Base-by-base conservation (phyloP, 1,284 basidiomycete species). In the Cryptococcus sp. region DNA sequence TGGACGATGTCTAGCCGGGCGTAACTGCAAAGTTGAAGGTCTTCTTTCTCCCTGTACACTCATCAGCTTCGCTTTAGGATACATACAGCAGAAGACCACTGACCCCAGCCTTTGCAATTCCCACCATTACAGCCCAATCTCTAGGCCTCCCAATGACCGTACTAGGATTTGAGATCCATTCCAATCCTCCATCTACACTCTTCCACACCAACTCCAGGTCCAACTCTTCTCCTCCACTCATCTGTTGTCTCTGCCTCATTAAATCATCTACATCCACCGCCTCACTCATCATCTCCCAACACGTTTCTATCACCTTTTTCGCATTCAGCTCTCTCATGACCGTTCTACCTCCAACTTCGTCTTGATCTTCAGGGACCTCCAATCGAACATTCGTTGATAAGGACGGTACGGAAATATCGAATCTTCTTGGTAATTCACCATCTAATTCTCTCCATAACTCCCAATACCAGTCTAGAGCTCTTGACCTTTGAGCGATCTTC, bases 391-490 rank as follows among this genome's bases (percentile, higher is more conserved):
- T 57, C 15, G 65, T 68, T 14, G 61, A 61, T 15, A 77, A 55
- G 3, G 61, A 37, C 4, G 76, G 73, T 5, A 73, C 55, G 4
- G 51, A 43, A 23, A 77, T 62, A 47, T 76, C 72, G 33, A 77
- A 54, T 15, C 63, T 55, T 7, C 38, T 42, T 0, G 76, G 74
- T 3, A 76, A 58, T 37, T 66, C 59, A 3, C 67, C 66, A 4
- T 65, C 71, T 5, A 76, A 59, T 43, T 76, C 72, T 32, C 68
- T 60, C 59, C 67, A 70, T 23, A 76, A 57, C 58, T 74, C 71
- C 73, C 73, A 77, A 47, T 66, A 72, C 76, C 74, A 77, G 56
- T 77, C 76, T 45, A 72, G 53, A 4, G 72, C 67, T 49, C 76
- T 62, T 3, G 69, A 70, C 23, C 70, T 56, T 46, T 74, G 69